Evolutionary conservation across 805 yeast species (phyloP).

Genomic region (Kazachstania martiniae): DNA sequence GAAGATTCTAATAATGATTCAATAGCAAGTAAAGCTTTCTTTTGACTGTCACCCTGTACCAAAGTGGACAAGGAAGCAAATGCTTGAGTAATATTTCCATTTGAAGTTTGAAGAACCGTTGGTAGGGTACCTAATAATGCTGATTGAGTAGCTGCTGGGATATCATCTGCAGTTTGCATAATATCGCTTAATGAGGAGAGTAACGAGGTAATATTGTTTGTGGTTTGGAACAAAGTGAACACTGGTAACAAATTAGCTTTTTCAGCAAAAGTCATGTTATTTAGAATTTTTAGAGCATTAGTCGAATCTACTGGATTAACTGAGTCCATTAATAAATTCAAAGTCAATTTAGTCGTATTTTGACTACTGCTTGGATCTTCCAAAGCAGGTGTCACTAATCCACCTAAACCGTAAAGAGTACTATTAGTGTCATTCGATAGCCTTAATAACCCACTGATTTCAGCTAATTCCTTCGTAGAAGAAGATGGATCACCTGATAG

Average conservation of each 20-base stretch:
- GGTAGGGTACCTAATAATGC: conserved; percentile 11
- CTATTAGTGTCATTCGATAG: conserved; percentile 3
- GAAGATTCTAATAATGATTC: conserved; percentile 10
- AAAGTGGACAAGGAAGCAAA: conserved; percentile 9
- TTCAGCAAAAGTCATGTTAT: conserved; percentile 16
- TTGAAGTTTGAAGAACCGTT: conserved; percentile 1
- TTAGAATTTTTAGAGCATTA: conserved; percentile 14
- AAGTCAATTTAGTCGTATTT: conserved; percentile 10
- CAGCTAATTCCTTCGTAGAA: conserved; percentile 9
- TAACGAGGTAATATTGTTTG: conserved; percentile 16
- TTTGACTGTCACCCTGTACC: conserved; percentile 7
- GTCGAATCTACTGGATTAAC: conserved; percentile 16
- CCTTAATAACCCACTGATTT: conserved; percentile 10
- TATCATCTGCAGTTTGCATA: conserved; percentile 7
- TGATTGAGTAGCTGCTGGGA: conserved; percentile 10
- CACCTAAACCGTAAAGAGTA: conserved; percentile 12
- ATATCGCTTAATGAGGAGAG: conserved; percentile 10
- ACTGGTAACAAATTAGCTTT: conserved; percentile 19
- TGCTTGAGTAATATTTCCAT: conserved; percentile 4
- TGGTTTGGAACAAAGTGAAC: conserved; percentile 13
- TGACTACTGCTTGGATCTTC: conserved; percentile 1
- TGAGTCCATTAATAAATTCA: conserved; percentile 15
- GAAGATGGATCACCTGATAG: conserved; percentile 9
- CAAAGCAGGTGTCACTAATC: conserved; percentile 9
- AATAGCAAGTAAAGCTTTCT: conserved; percentile 14